Evolutionary conservation across 495 filamentous ascomycete species (phyloP).

Genomic region (Letharia columbiana): DNA sequence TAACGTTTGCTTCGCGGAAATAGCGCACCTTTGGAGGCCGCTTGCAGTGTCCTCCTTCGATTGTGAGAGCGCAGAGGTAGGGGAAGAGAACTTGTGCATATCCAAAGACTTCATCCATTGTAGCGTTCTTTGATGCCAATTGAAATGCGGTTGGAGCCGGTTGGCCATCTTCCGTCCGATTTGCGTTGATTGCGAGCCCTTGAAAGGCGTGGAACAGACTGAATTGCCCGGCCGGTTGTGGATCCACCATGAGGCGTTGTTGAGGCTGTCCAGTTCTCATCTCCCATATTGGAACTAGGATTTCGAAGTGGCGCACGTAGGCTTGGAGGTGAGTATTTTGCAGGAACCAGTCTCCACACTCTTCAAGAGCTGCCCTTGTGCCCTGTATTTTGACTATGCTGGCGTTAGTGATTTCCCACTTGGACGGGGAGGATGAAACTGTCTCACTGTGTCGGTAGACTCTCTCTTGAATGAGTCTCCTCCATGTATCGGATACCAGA

Average conservation of each 20-base stretch:
- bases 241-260: constrained; percentile 3
- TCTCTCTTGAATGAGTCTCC: constrained; percentile 55
- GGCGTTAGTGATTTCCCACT: not conserved
- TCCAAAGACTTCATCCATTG: constrained; percentile 57
- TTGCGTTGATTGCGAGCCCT: constrained; percentile 20
- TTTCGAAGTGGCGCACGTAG: constrained; percentile 62
- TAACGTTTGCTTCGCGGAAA: constrained; percentile 31
- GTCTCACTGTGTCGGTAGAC: constrained; percentile 56
- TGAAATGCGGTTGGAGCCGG: constrained; percentile 31
- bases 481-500: constrained; percentile 54
- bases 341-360: constrained; percentile 49
- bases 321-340: constrained; percentile 47
- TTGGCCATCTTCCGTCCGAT: constrained; percentile 25
- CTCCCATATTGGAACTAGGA: constrained; percentile 68
- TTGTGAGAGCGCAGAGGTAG: constrained; percentile 54
- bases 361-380: constrained; percentile 47
- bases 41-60: constrained; percentile 67
- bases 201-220: constrained; percentile 14
- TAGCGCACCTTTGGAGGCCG: constrained; percentile 58
- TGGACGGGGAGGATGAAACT: constrained; percentile 8
- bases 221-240: not conserved
- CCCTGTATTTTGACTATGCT: constrained; percentile 57
- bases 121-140: constrained; percentile 52
- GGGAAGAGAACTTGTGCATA: constrained; percentile 50
- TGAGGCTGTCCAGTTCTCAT: constrained; percentile 27